phyloP scores from a whole-genome alignment of 768 basidiomycete species.

The Tulasnella sp. region DNA sequence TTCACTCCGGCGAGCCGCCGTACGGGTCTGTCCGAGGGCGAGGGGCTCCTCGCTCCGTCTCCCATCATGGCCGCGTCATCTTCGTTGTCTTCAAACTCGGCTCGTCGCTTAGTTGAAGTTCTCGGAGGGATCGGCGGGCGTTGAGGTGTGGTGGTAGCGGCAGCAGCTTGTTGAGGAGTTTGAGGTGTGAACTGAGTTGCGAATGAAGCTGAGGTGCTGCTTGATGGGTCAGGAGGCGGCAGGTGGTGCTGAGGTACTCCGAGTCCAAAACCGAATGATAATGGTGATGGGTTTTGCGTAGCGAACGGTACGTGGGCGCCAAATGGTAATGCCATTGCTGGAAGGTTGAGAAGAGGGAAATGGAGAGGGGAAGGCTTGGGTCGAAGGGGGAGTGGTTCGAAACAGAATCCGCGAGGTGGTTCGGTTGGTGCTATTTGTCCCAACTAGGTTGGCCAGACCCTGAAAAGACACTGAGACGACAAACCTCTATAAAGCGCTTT shows the following conservation, averaged over 20 bases:
- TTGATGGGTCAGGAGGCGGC: constrained; percentile 13
- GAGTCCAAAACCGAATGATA: constrained; percentile 24
- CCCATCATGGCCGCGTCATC: constrained; percentile 71
- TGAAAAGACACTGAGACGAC: background rate
- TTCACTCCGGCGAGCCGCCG: constrained; percentile 42
- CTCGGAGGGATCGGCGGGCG: background rate
- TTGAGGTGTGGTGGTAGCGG: background rate
- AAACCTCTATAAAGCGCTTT: background rate
- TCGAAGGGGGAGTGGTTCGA: background rate
- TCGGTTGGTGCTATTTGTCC: constrained; percentile 5
- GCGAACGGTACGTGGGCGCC: constrained; percentile 21
- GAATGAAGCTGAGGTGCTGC: background rate
- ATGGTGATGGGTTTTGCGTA: constrained; percentile 10
- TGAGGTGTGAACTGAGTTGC: constrained; percentile 7
- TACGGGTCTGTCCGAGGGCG: constrained; percentile 74
- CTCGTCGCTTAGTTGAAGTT: constrained; percentile 46
- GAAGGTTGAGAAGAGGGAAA: background rate
- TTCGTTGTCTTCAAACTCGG: constrained; percentile 65
- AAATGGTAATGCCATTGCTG: constrained; percentile 21
- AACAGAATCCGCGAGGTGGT: background rate
- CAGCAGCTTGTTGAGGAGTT: background rate
- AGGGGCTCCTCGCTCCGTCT: constrained; percentile 48
- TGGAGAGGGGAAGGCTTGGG: background rate
- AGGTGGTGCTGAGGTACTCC: constrained; percentile 26
- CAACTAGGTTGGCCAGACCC: background rate